phyloP scores from a whole-genome alignment of 768 basidiomycete genomes.

The Auricularia heimuer region DNA sequence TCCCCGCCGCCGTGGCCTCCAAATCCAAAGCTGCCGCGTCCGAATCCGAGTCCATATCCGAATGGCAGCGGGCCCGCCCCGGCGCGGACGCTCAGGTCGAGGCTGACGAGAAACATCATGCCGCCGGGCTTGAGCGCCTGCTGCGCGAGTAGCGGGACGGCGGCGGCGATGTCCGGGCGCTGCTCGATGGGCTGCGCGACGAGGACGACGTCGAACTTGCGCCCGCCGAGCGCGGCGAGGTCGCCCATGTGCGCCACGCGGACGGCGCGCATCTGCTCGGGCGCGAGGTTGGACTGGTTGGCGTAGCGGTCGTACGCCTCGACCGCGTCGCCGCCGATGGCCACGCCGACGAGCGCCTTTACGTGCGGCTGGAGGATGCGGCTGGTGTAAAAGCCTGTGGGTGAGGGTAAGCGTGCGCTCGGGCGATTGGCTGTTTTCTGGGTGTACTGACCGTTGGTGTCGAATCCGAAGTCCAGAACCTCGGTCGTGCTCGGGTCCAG shows the following conservation, averaged over 20 bases:
- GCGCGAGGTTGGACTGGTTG: neutral
- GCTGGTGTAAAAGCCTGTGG: neutral
- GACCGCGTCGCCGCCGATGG: neutral
- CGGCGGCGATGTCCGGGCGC: neutral
- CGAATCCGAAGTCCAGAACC: neutral
- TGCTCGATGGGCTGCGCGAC: neutral
- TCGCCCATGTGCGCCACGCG: neutral
- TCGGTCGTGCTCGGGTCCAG: neutral
- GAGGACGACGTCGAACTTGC: neutral
- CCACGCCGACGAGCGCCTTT: neutral
- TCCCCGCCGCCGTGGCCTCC: too few relatives aligned
- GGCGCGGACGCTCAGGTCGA: neutral
- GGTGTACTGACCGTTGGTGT: neutral
- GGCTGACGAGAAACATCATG: neutral
- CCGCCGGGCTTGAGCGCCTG: neutral
- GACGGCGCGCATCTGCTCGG: conserved; percentile 1
- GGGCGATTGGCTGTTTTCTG: neutral
- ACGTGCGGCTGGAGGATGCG: neutral
- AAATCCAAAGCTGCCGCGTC: too few relatives aligned
- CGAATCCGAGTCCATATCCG: too few relatives aligned
- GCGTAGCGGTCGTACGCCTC: neutral
- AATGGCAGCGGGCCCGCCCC: neutral
- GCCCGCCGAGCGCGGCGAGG: neutral
- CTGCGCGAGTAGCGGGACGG: neutral
- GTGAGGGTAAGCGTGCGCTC: neutral